Percentiles rank a stretch among this genome's conserved stretches.
These are phyloP conservation scores for Podospora comata DNA, from an alignment of 495 filamentous ascomycete species.

Conservation along the genomic window DNA sequence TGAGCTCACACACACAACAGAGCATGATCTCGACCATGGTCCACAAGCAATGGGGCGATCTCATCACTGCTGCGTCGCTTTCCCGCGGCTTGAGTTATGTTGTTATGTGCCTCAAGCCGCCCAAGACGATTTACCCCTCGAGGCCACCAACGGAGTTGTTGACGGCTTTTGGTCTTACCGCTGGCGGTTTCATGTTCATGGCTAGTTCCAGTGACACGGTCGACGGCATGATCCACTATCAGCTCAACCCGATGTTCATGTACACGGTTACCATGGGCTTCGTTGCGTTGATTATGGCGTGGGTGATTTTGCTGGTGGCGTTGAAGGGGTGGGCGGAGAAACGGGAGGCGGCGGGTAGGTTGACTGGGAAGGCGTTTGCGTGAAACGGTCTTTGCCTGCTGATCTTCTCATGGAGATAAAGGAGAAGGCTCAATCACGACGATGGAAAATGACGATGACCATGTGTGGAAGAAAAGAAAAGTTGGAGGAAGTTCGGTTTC, in stretches of 20 bases:
- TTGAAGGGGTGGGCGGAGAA: conserved; percentile 85
- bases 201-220: conserved; percentile 73
- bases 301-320: conserved; percentile 72
- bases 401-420: neutral
- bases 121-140: conserved; percentile 75
- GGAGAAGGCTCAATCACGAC: neutral
- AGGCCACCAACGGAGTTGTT: conserved; percentile 90
- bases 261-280: conserved; percentile 88
- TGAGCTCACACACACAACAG: conserved; percentile 85
- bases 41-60: conserved; percentile 89
- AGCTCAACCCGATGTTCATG: conserved; percentile 81
- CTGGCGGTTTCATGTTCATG: conserved; percentile 92
- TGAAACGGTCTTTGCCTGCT: conserved; percentile 7
- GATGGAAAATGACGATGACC: neutral
- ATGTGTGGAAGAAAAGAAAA: neutral
- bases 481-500: neutral
- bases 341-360: conserved; percentile 42
- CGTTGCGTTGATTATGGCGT: conserved; percentile 81
- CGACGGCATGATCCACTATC: conserved; percentile 68
- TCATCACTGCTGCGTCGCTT: conserved; percentile 77
- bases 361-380: neutral
- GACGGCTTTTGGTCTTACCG: conserved; percentile 78
- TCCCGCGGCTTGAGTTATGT: conserved; percentile 79
- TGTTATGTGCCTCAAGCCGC: conserved; percentile 75
- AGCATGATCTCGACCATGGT: conserved; percentile 87